Percentiles rank a stretch among this genome's conserved stretches.
phyloP scores from a whole-genome alignment of 495 filamentous ascomycete genomes.

The Aspergillus cavernicola region DNA sequence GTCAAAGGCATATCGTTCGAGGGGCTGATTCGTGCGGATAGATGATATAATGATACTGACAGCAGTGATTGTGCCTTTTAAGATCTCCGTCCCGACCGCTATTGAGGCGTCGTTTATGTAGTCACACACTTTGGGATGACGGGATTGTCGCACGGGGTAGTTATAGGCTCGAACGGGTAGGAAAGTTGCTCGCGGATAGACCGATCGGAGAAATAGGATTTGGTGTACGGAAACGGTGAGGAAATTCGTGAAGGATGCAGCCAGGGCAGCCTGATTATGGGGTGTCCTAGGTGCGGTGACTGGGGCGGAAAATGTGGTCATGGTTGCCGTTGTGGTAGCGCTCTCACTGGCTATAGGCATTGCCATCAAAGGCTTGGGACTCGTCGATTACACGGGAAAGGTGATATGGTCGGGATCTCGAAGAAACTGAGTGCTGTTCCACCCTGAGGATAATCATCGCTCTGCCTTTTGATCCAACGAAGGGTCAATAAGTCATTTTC shows the following conservation, averaged over 20 bases:
- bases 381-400: constrained; percentile 38
- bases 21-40: constrained; percentile 45
- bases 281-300: constrained; percentile 42
- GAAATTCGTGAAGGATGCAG: constrained; percentile 60
- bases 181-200: constrained; percentile 82
- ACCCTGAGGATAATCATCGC: constrained; percentile 51
- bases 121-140: constrained; percentile 85
- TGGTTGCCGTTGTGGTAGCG: constrained; percentile 43
- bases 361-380: constrained; percentile 35
- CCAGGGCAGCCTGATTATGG: constrained; percentile 44
- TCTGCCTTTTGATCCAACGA: constrained; percentile 38
- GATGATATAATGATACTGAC: constrained; percentile 76
- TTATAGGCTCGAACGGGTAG: constrained; percentile 81
- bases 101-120: constrained; percentile 85
- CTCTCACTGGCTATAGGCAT: constrained; percentile 51
- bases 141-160: constrained; percentile 80
- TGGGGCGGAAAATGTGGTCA: constrained; percentile 46
- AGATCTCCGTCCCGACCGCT: constrained; percentile 70
- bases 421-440: constrained; percentile 47
- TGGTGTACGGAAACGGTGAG: constrained; percentile 88
- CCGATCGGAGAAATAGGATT: constrained; percentile 78
- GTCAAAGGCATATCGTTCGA: constrained; percentile 89
- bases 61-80: constrained; percentile 63
- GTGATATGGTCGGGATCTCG: constrained; percentile 41
- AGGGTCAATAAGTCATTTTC: constrained; percentile 27